These are phyloP conservation scores for Boeremia lycopersici DNA, from an alignment of 2,329 filamentous ascomycete species.

Conservation along the genomic window DNA sequence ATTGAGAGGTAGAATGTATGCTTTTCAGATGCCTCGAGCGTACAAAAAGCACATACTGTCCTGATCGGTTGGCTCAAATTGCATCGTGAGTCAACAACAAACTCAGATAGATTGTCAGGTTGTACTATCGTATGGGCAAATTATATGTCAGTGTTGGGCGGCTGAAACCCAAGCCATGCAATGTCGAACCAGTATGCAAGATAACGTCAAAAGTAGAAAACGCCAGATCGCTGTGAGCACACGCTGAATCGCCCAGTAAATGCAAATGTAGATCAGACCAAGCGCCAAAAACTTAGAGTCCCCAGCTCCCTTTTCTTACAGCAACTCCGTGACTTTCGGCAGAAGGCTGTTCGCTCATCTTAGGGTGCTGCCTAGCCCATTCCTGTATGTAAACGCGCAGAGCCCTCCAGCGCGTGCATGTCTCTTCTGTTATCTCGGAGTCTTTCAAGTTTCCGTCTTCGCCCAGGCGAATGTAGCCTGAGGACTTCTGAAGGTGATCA, in stretches of 20 bases:
- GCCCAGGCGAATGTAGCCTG: constrained; percentile 72
- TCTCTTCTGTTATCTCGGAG: constrained; percentile 56
- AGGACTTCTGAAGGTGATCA: constrained; percentile 67
- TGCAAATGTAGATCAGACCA: constrained; percentile 12
- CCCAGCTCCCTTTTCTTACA: constrained; percentile 58
- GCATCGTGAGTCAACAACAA: not conserved
- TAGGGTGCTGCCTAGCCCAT: constrained; percentile 87
- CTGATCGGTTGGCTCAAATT: not conserved
- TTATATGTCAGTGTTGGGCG: not conserved
- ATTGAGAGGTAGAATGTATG: not conserved
- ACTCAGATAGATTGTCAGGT: not conserved
- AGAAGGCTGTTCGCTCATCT: constrained; percentile 55
- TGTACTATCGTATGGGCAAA: not conserved
- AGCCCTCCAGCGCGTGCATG: constrained; percentile 81
- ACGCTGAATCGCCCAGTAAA: constrained; percentile 29
- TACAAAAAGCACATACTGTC: not conserved
- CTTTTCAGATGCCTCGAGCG: not conserved
- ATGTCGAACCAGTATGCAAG: not conserved
- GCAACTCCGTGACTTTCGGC: constrained; percentile 50
- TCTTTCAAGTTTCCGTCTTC: constrained; percentile 54
- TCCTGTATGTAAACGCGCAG: constrained; percentile 82
- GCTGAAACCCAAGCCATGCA: not conserved
- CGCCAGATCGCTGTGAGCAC: constrained; percentile 12
- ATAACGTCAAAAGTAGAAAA: not conserved
- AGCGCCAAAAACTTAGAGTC: constrained; percentile 26